Evolutionary conservation across 1,284 basidiomycete genomes (phyloP), one percentile per base, ranked within the genome.

Genomic region (Ustilago esculenta): DNA sequence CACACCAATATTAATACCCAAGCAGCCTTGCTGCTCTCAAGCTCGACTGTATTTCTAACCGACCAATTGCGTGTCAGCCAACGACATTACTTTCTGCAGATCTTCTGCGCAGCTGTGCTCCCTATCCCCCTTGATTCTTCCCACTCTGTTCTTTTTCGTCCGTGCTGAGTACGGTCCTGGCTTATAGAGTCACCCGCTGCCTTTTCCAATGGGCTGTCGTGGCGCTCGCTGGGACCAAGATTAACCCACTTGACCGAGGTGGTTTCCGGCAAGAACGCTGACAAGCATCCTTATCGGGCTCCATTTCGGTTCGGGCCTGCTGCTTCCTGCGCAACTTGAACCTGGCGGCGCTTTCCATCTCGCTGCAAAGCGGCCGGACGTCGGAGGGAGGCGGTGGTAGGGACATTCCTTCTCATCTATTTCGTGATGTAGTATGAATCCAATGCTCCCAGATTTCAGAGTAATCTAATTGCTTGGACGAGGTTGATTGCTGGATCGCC

Each of bases 161-260:
- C 30, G 54, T 65, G 49, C 34, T 66, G 51, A 56, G 30, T 18
- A 72, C 54, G 64, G 69, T 72, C 69, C 64, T 60, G 69, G 56
- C 69, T 67, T 67, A 69, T 72, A 67, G 64, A 72, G 69, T 72
- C 69, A 72, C 69, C 69, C 69, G 50, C 57, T 63, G 49, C 69
- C 69, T 63, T 61, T 63, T 63, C 47, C 63, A 61, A 63, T 66
- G 58, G 68, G 61, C 46, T 57, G 55, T 55, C 45, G 48, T 37
- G 68, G 68, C 68, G 68, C 68, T 72, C 68, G 68, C 55, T 72
- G 68, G 68, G 68, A 72, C 68, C 68, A 55, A 72, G 68, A 72
- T 72, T 21, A 58, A 71, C 20, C 27, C 40, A 21, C 50, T 58
- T 41, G 51, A 32, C 17, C 39, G 25, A 18, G 29, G 17, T 24